Conservation (phyloP, 441 rosid species). For the Gossypium davidsonii region DNA sequence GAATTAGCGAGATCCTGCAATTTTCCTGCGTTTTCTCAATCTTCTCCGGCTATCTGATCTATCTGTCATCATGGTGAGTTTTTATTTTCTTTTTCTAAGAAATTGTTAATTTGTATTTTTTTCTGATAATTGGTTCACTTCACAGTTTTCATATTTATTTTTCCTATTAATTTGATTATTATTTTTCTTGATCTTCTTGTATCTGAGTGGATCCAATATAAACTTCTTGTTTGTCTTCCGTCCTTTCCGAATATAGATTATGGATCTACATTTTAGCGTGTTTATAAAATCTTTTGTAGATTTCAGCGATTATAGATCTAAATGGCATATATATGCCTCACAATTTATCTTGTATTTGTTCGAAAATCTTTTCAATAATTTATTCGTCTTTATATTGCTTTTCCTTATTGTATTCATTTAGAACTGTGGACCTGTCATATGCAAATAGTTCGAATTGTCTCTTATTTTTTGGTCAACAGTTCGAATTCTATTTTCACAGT, state of each 20-base stretch:
- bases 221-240: neutral
- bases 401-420: neutral
- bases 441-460: neutral
- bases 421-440: neutral
- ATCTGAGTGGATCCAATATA: conserved; percentile 8
- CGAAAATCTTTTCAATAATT: neutral
- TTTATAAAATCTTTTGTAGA: neutral
- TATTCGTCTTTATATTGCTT: neutral
- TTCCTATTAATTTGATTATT: neutral
- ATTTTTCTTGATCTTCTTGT: neutral
- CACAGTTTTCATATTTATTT: neutral
- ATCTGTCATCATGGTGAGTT: conserved; percentile 31
- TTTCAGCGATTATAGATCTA: neutral
- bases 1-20: neutral
- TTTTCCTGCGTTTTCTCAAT: conserved; percentile 8
- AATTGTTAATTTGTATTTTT: neutral
- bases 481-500: neutral
- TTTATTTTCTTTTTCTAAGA: neutral
- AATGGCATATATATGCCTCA: neutral
- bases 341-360: neutral
- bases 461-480: no score
- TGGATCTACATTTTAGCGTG: no score
- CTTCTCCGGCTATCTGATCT: conserved; percentile 17
- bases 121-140: neutral
- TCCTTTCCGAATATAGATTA: neutral